A percentile compares a stretch with the other conserved stretches of the same genome.
Evolutionary conservation across 31 red algal species (phyloP).

Genomic region (Asparagopsis taxiformis): DNA sequence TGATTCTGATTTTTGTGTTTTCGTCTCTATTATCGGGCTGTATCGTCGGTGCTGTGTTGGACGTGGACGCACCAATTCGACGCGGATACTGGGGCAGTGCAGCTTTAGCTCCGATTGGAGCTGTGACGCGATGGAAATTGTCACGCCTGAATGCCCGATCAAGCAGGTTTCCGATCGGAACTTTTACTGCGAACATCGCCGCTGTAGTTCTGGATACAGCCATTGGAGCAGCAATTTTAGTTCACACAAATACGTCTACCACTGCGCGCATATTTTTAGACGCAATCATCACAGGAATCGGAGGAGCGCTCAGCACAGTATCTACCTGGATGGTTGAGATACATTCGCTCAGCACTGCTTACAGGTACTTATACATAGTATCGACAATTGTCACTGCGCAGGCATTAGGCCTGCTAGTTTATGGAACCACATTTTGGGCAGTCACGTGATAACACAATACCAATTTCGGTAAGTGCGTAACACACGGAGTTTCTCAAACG

Average conservation of each 20-base stretch:
- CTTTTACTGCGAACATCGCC: conserved; percentile 46
- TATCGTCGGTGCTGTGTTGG: conserved; percentile 15
- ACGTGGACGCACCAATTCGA: neutral
- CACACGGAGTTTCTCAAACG: too few relatives aligned
- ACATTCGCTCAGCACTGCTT: neutral
- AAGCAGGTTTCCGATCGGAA: conserved; percentile 30
- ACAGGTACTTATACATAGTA: conserved; percentile 33
- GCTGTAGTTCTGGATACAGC: conserved; percentile 28
- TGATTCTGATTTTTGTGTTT: neutral
- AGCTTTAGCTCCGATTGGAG: conserved; percentile 40
- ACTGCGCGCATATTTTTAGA: neutral
- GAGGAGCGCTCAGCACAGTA: conserved; percentile 58
- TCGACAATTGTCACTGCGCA: conserved; percentile 11
- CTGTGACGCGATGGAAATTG: conserved; percentile 33
- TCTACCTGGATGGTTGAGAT: conserved; percentile 50
- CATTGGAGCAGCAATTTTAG: conserved; percentile 1
- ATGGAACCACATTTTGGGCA: conserved; percentile 24
- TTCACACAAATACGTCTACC: neutral
- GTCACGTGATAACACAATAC: too few relatives aligned
- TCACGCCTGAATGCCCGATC: conserved; percentile 15
- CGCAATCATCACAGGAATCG: conserved; percentile 35
- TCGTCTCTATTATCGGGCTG: neutral
- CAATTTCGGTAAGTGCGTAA: too few relatives aligned
- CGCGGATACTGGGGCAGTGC: conserved; percentile 20
- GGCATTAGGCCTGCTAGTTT: conserved; percentile 22